Conservation (phyloP, 1,139 yeast genomes). For the Zygoascus meyerae region DNA sequence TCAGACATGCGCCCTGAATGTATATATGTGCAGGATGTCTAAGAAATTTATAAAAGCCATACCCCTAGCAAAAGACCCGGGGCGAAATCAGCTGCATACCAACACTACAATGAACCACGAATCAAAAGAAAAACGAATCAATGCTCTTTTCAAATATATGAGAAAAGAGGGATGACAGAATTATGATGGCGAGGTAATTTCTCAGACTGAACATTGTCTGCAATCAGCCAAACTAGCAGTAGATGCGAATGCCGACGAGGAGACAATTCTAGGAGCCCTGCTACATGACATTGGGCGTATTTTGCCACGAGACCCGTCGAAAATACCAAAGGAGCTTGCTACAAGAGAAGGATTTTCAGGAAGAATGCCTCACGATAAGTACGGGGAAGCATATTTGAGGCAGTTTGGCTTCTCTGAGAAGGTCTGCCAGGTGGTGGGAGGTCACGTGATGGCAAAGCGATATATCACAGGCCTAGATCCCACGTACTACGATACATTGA, state of each 20-base stretch:
- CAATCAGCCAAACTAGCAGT: constrained; percentile 15
- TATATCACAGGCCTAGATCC: constrained; percentile 14
- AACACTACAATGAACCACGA: too few relatives aligned
- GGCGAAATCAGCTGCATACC: too few relatives aligned
- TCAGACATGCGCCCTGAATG: too few relatives aligned
- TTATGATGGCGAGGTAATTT: constrained; percentile 15
- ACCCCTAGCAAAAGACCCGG: too few relatives aligned
- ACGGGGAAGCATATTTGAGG: constrained; percentile 17
- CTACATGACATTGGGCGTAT: constrained; percentile 18
- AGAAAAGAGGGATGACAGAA: constrained; percentile 15
- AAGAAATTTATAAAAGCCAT: too few relatives aligned
- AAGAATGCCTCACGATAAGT: constrained; percentile 15
- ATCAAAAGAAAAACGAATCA: constrained; percentile 7
- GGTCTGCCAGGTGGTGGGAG: constrained; percentile 18
- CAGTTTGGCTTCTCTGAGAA: constrained; percentile 18
- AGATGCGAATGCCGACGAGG: constrained; percentile 15
- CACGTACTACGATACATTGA: constrained; percentile 14
- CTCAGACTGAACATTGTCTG: constrained; percentile 17
- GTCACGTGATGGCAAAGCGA: constrained; percentile 17
- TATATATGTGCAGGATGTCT: too few relatives aligned
- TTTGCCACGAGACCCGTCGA: constrained; percentile 13
- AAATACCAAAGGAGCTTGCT: constrained; percentile 12
- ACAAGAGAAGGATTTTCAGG: constrained; percentile 11
- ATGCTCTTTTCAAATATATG: constrained; percentile 14
- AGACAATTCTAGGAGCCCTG: constrained; percentile 16